Evolutionary conservation across 2,329 filamentous ascomycete species (phyloP).

Genomic region (Geoglossum cookeanum): DNA sequence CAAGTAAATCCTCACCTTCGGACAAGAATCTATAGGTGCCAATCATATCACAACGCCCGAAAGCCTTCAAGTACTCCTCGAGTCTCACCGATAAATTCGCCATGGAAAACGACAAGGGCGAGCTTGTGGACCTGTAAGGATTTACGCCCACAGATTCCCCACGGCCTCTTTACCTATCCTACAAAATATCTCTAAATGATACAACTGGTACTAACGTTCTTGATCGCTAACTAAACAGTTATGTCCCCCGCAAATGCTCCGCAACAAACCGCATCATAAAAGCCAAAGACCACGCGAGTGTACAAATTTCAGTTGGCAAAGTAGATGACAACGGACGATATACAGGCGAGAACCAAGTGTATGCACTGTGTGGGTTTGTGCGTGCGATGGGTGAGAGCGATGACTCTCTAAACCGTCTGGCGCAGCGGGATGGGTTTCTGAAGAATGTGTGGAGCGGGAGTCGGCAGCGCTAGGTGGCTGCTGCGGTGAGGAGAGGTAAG

Average conservation of each 20-base stretch:
- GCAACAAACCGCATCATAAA: constrained; percentile 99
- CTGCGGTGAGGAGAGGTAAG: neutral
- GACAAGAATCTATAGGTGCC: neutral
- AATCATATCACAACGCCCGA: neutral
- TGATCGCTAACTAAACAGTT: constrained; percentile 34
- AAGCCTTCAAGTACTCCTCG: constrained; percentile 5
- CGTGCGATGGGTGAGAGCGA: constrained; percentile 96
- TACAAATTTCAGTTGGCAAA: constrained; percentile 93
- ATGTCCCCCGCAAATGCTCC: constrained; percentile 97
- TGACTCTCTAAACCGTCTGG: constrained; percentile 85
- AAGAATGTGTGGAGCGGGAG: constrained; percentile 87
- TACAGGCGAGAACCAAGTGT: constrained; percentile 93
- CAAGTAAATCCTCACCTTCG: neutral
- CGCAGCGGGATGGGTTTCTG: constrained; percentile 88
- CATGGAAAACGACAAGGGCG: constrained; percentile 99
- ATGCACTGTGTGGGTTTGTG: constrained; percentile 94
- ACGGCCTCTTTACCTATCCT: neutral
- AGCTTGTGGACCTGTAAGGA: constrained; percentile 95
- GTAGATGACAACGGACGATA: constrained; percentile 97
- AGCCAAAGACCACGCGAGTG: constrained; percentile 98
- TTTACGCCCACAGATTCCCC: constrained; percentile 7
- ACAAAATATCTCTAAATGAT: neutral
- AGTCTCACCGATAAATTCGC: constrained; percentile 9
- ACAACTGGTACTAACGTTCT: no score
- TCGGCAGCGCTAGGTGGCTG: constrained; percentile 23